Conservation (phyloP, 2,329 filamentous ascomycete species). For the Sporothrix brasiliensis region DNA sequence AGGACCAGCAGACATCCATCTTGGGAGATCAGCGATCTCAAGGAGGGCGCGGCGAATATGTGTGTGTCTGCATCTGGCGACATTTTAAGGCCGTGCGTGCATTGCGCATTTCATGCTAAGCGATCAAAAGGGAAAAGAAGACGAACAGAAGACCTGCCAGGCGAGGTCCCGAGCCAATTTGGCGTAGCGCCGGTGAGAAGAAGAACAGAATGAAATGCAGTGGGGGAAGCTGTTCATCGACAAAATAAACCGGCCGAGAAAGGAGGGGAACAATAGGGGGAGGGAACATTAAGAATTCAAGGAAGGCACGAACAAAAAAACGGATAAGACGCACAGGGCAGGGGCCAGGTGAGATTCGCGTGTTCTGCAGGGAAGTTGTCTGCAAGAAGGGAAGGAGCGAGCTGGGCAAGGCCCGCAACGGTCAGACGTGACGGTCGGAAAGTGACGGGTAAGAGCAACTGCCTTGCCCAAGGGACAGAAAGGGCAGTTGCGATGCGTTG, state of each 20-base stretch:
- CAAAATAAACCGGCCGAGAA: slow-evolving; percentile 16
- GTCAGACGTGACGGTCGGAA: not conserved
- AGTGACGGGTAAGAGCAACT: not conserved
- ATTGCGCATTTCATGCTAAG: slow-evolving; percentile 27
- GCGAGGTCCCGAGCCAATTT: not conserved
- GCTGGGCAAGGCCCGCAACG: slow-evolving; percentile 20
- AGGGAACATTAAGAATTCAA: not conserved
- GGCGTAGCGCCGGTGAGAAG: slow-evolving; percentile 23
- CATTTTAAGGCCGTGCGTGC: slow-evolving; percentile 28
- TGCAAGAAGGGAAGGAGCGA: slow-evolving; percentile 14
- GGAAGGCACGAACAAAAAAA: slow-evolving; percentile 18
- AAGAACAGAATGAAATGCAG: not conserved
- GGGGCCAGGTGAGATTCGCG: slow-evolving; percentile 12
- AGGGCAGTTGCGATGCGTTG: not conserved
- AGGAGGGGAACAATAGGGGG: slow-evolving; percentile 21
- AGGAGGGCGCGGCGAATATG: not conserved
- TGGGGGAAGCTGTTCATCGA: slow-evolving; percentile 23
- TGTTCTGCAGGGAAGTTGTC: slow-evolving; percentile 13
- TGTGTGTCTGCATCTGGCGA: not conserved
- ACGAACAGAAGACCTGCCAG: slow-evolving; percentile 24
- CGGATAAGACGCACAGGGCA: slow-evolving; percentile 20
- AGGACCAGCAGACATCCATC: slow-evolving; percentile 7
- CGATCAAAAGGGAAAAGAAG: slow-evolving; percentile 27
- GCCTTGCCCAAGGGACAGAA: not conserved
- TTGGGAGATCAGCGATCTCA: slow-evolving; percentile 7